These are phyloP conservation scores for Phalaenopsis hybrid DNA, from an alignment of 116 monocot genomes.

Conservation along the genomic window DNA sequence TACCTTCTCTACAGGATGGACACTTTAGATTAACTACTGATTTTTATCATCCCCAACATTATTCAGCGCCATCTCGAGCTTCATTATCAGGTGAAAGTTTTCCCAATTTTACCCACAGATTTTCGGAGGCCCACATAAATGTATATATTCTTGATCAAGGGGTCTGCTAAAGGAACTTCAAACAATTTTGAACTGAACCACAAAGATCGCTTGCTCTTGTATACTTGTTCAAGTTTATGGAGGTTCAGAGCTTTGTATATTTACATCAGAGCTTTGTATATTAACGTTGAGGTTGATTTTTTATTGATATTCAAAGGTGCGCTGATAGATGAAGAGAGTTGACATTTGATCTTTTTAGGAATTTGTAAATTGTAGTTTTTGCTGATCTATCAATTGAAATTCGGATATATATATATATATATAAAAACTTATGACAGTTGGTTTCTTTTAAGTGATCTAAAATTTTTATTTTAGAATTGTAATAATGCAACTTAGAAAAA, in stretches of 20 bases:
- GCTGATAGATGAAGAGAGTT: not conserved
- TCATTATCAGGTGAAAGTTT: conserved; percentile 43
- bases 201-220: not conserved
- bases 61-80: conserved; percentile 28
- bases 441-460: no score
- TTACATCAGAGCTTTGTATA: no score
- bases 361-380: conserved; percentile 23
- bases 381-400: no score
- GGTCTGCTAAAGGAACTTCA: not conserved
- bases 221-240: not conserved
- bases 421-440: no score
- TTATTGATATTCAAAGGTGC: not conserved
- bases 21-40: conserved; percentile 22
- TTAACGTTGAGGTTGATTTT: not conserved
- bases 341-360: conserved; percentile 3
- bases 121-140: conserved; percentile 53
- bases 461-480: no score
- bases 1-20: conserved; percentile 35
- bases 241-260: no score
- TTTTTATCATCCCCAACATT: conserved; percentile 36
- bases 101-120: conserved; percentile 42
- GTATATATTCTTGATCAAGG: not conserved
- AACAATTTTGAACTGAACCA: not conserved
- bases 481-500: no score
- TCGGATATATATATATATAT: no score